Evolutionary conservation across 2,329 filamentous ascomycete species (phyloP).

Genomic region (Hymenoscyphus fraxineus): DNA sequence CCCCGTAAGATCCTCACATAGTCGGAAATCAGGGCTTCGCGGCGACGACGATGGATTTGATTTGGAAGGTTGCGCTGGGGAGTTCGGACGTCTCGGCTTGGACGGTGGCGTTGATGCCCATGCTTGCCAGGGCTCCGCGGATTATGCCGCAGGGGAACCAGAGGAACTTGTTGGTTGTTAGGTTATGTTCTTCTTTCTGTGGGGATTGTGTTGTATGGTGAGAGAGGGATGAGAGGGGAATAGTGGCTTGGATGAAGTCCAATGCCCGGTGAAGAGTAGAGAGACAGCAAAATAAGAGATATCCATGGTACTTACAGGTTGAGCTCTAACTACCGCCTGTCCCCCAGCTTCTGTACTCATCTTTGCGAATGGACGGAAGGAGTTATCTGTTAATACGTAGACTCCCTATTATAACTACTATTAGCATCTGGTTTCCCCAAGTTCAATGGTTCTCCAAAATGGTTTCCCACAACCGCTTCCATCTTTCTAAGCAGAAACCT

Average conservation of each 20-base stretch:
- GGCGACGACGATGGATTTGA: conserved; percentile 62
- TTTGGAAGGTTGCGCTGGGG: conserved; percentile 89
- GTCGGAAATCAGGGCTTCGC: not conserved
- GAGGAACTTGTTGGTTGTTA: conserved; percentile 60
- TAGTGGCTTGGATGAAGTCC: not conserved
- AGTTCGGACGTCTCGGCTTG: conserved; percentile 86
- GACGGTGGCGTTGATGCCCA: conserved; percentile 88
- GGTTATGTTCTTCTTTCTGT: not conserved
- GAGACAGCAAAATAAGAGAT: not conserved
- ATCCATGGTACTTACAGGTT: conserved; percentile 59
- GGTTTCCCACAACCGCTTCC: not conserved
- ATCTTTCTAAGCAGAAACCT: not conserved
- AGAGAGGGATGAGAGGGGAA: not conserved
- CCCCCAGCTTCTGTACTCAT: conserved; percentile 82
- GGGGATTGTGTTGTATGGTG: not conserved
- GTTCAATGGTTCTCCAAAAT: too few species aligned
- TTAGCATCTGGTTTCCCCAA: conserved; percentile 10
- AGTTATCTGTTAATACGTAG: conserved; percentile 91
- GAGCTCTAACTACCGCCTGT: conserved; percentile 69
- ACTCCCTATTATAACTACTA: conserved; percentile 59
- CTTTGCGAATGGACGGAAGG: conserved; percentile 80
- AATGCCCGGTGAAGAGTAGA: not conserved
- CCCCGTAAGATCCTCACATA: not conserved
- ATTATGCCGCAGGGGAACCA: conserved; percentile 96
- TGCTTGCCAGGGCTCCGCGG: conserved; percentile 81